These are phyloP conservation scores for Fusarium dlaminii DNA, from an alignment of 2,329 filamentous ascomycete genomes.

Conservation along the genomic window DNA sequence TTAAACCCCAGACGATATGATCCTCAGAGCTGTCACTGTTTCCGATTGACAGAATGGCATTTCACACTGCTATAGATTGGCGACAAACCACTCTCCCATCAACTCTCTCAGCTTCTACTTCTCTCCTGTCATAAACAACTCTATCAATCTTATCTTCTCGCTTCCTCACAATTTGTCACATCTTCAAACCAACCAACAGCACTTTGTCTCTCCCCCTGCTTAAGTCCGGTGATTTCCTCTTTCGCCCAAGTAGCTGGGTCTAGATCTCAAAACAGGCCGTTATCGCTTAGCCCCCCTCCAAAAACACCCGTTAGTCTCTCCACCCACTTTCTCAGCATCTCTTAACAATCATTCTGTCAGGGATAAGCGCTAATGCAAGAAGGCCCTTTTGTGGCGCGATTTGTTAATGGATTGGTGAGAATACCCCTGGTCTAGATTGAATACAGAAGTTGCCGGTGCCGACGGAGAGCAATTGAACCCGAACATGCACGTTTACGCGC, in stretches of 20 bases:
- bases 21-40: not conserved
- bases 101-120: fast-evolving
- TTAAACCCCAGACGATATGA: not conserved
- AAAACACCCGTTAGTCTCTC: not conserved
- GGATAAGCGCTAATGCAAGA: not conserved
- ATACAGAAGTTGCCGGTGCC: constrained; percentile 17
- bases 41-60: not conserved
- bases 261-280: constrained; percentile 19
- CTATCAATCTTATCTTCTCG: not conserved
- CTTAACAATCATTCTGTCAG: not conserved
- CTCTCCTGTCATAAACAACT: fast-evolving
- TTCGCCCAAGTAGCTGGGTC: constrained; percentile 16
- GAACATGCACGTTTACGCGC: not conserved
- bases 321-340: fast-evolving
- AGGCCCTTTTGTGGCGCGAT: constrained; percentile 27
- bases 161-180: not conserved
- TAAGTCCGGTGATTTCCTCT: constrained; percentile 30
- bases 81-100: not conserved
- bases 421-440: constrained; percentile 20
- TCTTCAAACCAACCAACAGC: not conserved
- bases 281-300: not conserved
- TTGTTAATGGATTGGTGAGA: not conserved
- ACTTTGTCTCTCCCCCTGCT: not conserved
- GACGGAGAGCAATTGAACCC: not conserved
- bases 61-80: not conserved